Evolutionary conservation across 2,329 filamentous ascomycete species (phyloP).

Genomic region (Neopestalotiopsis sp.): DNA sequence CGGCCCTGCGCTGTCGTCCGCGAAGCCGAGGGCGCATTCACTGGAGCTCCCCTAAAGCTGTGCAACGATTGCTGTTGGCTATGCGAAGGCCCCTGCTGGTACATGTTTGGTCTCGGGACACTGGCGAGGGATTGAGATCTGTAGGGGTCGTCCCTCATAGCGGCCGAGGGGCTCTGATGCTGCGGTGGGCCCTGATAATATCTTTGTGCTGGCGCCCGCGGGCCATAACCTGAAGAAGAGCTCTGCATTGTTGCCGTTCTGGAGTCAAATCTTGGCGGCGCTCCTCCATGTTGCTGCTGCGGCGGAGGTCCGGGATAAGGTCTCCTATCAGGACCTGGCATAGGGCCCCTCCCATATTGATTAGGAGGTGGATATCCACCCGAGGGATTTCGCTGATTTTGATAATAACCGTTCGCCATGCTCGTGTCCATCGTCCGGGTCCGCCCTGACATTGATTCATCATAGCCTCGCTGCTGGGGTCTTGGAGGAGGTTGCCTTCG

Average conservation of each 20-base stretch:
- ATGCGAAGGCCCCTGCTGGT: constrained; percentile 68
- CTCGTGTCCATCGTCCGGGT: constrained; percentile 50
- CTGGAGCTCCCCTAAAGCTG: constrained; percentile 79
- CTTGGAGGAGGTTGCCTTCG: constrained; percentile 67
- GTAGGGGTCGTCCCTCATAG: constrained; percentile 83
- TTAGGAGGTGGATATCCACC: constrained; percentile 47
- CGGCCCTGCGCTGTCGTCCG: constrained; percentile 90
- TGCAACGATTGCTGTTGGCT: constrained; percentile 68
- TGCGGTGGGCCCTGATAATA: constrained; percentile 61
- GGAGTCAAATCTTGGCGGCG: constrained; percentile 65
- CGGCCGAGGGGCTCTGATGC: constrained; percentile 60
- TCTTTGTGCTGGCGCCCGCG: constrained; percentile 57
- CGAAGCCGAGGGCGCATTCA: constrained; percentile 65
- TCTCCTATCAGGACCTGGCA: constrained; percentile 58
- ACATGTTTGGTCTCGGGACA: constrained; percentile 73
- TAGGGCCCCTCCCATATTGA: constrained; percentile 48
- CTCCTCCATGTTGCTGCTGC: constrained; percentile 29
- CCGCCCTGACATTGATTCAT: constrained; percentile 42
- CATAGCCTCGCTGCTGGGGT: constrained; percentile 40
- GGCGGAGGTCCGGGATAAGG: constrained; percentile 72
- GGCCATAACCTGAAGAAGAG: constrained; percentile 42
- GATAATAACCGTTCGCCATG: constrained; percentile 57
- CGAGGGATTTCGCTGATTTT: constrained; percentile 56
- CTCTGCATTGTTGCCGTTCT: constrained; percentile 52
- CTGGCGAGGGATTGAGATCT: constrained; percentile 92